Conservation (phyloP, 176 grass and related monocot genomes). For the Oryza glaberrima region DNA sequence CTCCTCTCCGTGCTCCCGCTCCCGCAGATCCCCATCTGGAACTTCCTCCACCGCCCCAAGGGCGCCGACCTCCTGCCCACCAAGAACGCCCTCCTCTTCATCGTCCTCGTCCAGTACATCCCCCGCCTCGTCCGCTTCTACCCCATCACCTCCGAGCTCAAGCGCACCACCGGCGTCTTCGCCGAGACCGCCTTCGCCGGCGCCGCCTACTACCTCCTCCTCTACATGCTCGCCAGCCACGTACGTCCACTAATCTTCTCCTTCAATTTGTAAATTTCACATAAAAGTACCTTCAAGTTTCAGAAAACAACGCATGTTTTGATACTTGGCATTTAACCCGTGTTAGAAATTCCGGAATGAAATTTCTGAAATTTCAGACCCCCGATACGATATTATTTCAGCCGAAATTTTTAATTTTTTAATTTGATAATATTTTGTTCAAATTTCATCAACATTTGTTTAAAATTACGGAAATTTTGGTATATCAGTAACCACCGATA, state of each 20-base stretch:
- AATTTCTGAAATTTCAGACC: no score
- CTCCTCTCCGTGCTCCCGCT: conserved; percentile 68
- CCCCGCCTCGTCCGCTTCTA: conserved; percentile 63
- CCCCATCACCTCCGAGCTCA: conserved; percentile 78
- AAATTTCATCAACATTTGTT: no score
- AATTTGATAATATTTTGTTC: no score
- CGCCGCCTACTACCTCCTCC: conserved; percentile 78
- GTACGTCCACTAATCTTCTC: neutral
- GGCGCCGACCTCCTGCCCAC: conserved; percentile 51
- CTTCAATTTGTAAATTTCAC: no score
- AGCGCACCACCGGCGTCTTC: conserved; percentile 67
- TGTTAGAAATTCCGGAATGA: no score
- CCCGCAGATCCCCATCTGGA: conserved; percentile 70
- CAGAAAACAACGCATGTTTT: no score
- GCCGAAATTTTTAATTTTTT: no score
- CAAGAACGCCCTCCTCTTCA: conserved; percentile 67
- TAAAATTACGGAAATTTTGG: no score
- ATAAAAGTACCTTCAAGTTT: no score
- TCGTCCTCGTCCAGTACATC: conserved; percentile 67
- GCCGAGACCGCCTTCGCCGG: conserved; percentile 76
- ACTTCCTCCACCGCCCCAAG: conserved; percentile 48
- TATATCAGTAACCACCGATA: no score
- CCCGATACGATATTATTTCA: no score
- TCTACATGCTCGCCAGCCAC: conserved; percentile 88
- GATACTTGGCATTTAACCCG: no score